Evolutionary conservation across 495 filamentous ascomycete genomes (phyloP).

Genomic region (Aspergillus avenaceus): DNA sequence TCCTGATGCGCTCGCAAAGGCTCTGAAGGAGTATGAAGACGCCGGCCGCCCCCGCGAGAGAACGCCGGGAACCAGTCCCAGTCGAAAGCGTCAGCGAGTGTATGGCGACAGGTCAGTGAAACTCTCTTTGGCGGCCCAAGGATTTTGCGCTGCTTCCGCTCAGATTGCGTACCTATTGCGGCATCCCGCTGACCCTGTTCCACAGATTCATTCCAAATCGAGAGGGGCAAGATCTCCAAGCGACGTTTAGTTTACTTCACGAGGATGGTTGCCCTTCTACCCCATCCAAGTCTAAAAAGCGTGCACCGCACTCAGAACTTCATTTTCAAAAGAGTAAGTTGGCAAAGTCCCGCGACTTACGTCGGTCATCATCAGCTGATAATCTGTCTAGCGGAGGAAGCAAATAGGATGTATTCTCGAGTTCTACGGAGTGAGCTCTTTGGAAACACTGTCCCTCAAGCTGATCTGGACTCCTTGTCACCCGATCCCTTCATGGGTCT

Average conservation of each 20-base stretch:
- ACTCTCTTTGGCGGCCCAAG: slow-evolving; percentile 15
- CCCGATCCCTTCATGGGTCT: slow-evolving; percentile 60
- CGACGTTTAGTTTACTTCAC: slow-evolving; percentile 84
- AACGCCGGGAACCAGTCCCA: slow-evolving; percentile 73
- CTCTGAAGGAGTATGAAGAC: slow-evolving; percentile 60
- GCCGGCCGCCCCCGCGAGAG: slow-evolving; percentile 59
- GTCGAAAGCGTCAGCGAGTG: slow-evolving; percentile 79
- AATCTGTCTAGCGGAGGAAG: slow-evolving; percentile 73
- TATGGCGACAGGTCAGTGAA: slow-evolving; percentile 71
- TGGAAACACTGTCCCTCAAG: slow-evolving; percentile 80
- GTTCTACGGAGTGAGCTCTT: slow-evolving; percentile 88
- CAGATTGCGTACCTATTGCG: too few relatives aligned
- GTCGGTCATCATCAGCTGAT: slow-evolving; percentile 31
- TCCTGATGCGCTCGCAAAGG: slow-evolving; percentile 56
- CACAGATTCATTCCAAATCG: slow-evolving; percentile 91
- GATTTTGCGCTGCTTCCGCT: not conserved
- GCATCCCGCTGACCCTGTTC: slow-evolving; percentile 4
- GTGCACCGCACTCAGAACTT: slow-evolving; percentile 84
- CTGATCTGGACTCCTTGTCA: slow-evolving; percentile 61
- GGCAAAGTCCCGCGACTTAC: not conserved
- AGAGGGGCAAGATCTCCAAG: slow-evolving; percentile 86
- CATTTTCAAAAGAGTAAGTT: slow-evolving; percentile 87
- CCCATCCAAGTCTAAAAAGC: slow-evolving; percentile 75
- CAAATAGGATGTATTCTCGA: slow-evolving; percentile 86
- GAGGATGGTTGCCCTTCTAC: slow-evolving; percentile 91